phyloP scores from a whole-genome alignment of 257 asterid species.

The Nemophila menziesii region DNA sequence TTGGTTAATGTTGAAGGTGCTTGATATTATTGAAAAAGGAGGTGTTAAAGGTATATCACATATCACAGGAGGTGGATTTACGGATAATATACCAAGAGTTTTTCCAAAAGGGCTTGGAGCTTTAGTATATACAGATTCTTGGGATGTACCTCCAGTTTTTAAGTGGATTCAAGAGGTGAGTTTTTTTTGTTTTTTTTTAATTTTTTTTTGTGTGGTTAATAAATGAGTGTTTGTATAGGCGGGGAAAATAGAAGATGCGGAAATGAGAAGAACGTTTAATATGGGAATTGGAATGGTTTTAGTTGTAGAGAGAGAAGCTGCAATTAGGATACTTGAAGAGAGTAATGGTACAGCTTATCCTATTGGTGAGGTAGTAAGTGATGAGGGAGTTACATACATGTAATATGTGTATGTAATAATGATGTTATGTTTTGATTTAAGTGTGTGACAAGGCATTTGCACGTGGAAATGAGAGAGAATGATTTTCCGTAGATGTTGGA shows the following conservation, averaged over 20 bases:
- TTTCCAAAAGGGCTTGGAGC: conserved; percentile 90
- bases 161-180: conserved; percentile 91
- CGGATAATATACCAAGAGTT: conserved; percentile 89
- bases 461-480: neutral
- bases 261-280: conserved; percentile 82
- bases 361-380: conserved; percentile 57
- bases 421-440: neutral
- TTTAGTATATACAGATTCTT: conserved; percentile 45
- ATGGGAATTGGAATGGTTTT: conserved; percentile 98
- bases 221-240: conserved; percentile 30
- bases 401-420: no score
- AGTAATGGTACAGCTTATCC: conserved; percentile 16
- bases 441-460: neutral
- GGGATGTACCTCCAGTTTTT: conserved; percentile 72
- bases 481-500: no score
- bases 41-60: conserved; percentile 97
- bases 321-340: conserved; percentile 40
- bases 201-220: neutral
- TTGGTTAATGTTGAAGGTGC: conserved; percentile 41
- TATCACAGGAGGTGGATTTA: conserved; percentile 94
- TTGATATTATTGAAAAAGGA: conserved; percentile 68
- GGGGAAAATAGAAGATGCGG: conserved; percentile 63
- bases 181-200: neutral
- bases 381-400: conserved; percentile 53
- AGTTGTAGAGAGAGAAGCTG: conserved; percentile 58